Base-by-base conservation (phyloP, 305 asterid genomes). In the Solanum chacoense region DNA sequence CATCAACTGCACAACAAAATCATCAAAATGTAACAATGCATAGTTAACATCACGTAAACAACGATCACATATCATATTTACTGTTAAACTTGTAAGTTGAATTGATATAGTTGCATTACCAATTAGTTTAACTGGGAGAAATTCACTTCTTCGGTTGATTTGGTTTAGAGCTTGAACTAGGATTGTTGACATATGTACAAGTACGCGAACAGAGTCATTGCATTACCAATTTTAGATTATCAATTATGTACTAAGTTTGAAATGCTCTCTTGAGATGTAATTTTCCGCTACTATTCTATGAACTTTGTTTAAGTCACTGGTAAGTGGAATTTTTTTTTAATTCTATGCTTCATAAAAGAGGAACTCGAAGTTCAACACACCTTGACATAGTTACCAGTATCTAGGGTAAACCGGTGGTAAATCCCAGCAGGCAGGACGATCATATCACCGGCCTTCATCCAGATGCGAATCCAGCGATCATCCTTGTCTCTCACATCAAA, bases 321-420 rank as follows among this genome's bases (percentile, higher is more conserved):
- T 14, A 50, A 31, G 22, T 20, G 12, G 65, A 2, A 45, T 1
- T 28, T 2, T 29, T 81, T 31, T 83, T 11, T 1, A 20, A 20
- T 50, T 29, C 40, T 11, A 20, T 6, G 29, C 40, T 45, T 29
- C 26, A 11, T 11, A 22, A 29, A 31, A 20, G 12, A 31, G 73
- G n/a, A 84, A 50, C 31, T 31, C 22, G 1, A 80, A 18, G 18
- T 38, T 50, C 37, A 7, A 76, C 69, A 65, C 89, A 96, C 98
- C 98, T 96, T 96, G 87, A 94, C 92, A 37, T 93, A 96, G 93
- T 95, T 94, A 28, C 9, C 38, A 29, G 95, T 92, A 87, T 95
- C 95, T 11, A 95, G 97, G 67, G 98, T 96, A 89, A 96, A 96
- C 3, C 98, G 93, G 67, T 96, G 98, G 94, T 96, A 96, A 88